Conservation (phyloP, 2,329 filamentous ascomycete species). For the Aspergillus sp. region DNA sequence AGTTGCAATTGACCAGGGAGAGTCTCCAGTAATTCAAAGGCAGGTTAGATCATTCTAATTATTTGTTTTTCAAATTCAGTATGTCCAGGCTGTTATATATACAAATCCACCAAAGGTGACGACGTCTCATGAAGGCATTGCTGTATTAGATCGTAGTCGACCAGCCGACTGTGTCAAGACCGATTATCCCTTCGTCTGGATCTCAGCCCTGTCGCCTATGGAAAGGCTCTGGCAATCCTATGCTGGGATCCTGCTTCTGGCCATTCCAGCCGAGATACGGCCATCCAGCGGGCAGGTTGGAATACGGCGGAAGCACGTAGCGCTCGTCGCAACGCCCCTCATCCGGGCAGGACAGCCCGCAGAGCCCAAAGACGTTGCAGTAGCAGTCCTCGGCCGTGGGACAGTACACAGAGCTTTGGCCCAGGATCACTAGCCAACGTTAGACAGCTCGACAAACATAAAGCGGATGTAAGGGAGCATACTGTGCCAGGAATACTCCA, state of each 20-base stretch:
- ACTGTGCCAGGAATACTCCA: slow-evolving; percentile 55
- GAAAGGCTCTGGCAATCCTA: slow-evolving; percentile 23
- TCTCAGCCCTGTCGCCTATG: too few species aligned
- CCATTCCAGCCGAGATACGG: slow-evolving; percentile 47
- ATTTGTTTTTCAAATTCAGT: too few species aligned
- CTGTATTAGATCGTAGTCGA: too few species aligned
- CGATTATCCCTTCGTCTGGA: too few species aligned
- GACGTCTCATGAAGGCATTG: too few species aligned
- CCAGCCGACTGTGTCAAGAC: too few species aligned
- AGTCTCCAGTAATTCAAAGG: too few species aligned
- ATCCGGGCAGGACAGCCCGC: slow-evolving; percentile 35
- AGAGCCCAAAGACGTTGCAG: slow-evolving; percentile 57
- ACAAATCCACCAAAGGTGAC: too few species aligned
- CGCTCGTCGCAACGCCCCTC: slow-evolving; percentile 44
- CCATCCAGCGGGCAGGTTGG: slow-evolving; percentile 53
- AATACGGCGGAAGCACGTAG: slow-evolving; percentile 51
- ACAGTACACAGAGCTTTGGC: slow-evolving; percentile 50
- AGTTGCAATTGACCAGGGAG: too few species aligned
- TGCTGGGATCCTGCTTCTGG: slow-evolving; percentile 24
- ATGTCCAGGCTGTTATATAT: too few species aligned
- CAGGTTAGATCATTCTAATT: too few species aligned
- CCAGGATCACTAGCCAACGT: slow-evolving; percentile 46
- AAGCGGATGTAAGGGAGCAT: slow-evolving; percentile 14
- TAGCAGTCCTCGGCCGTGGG: slow-evolving; percentile 55
- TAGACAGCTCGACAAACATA: slow-evolving; percentile 2